These are phyloP conservation scores for Neurospora cerealis DNA, from an alignment of 495 filamentous ascomycete species.

Conservation along the genomic window DNA sequence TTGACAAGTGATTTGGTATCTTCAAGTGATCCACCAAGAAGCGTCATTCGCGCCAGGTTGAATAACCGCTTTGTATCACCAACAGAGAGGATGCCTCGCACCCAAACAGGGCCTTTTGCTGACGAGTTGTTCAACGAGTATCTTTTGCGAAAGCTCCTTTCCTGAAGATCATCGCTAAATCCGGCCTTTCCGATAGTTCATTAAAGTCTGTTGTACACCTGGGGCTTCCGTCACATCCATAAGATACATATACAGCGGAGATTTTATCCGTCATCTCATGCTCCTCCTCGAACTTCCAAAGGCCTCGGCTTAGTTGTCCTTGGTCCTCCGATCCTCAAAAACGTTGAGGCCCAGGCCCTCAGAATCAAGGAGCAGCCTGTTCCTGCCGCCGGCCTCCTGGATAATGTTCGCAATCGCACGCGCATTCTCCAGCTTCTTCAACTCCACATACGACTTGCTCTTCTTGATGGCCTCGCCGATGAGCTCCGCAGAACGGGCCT, in stretches of 20 bases:
- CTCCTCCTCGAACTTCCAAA: constrained; percentile 1
- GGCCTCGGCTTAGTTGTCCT: constrained; percentile 21
- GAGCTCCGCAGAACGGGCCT: constrained; percentile 93
- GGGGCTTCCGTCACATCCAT: constrained; percentile 6
- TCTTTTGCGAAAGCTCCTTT: background rate
- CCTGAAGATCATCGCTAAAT: background rate
- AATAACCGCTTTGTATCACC: background rate
- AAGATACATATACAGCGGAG: constrained; percentile 37
- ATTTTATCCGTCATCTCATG: constrained; percentile 20
- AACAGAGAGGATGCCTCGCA: background rate
- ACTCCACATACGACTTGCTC: constrained; percentile 89
- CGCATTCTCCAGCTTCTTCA: constrained; percentile 95
- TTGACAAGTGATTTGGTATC: background rate
- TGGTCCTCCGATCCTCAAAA: constrained; percentile 43
- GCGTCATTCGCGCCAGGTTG: background rate
- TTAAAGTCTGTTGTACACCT: constrained; percentile 11
- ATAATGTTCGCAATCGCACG: constrained; percentile 73
- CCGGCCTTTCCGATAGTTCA: background rate
- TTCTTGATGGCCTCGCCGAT: constrained; percentile 99
- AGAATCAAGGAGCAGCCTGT: constrained; percentile 87
- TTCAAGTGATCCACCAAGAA: background rate
- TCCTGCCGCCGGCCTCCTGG: constrained; percentile 76
- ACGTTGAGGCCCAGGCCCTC: constrained; percentile 89
- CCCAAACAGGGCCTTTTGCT: background rate
- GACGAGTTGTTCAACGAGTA: background rate